Conservation (phyloP, 192 early-diverging fungal genomes). For the Linnemannia exigua region DNA sequence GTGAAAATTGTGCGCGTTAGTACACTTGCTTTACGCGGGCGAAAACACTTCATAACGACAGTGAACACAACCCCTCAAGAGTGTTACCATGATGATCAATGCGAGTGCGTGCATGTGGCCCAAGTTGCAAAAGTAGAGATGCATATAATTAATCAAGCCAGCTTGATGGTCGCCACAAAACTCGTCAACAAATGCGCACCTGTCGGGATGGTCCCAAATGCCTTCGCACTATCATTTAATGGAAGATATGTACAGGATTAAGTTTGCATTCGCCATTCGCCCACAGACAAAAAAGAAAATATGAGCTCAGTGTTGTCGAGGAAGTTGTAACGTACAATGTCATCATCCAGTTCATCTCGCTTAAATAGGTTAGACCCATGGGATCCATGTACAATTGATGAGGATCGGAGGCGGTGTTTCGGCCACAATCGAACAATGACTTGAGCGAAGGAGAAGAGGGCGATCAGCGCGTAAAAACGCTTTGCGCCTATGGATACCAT, state of each 20-base stretch:
- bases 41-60: background rate
- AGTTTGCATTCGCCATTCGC: background rate
- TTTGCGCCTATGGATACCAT: background rate
- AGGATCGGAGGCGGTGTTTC: background rate
- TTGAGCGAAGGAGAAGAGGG: conserved; percentile 26
- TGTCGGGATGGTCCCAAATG: conserved; percentile 61
- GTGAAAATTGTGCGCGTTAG: background rate
- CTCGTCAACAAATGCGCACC: conserved; percentile 70
- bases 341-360: background rate
- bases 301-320: too few relatives aligned
- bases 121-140: conserved; percentile 66
- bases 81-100: conserved; percentile 61
- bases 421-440: conserved; percentile 23
- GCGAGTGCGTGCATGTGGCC: conserved; percentile 42
- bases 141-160: conserved; percentile 71
- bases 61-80: background rate
- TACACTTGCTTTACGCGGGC: background rate
- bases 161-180: conserved; percentile 71
- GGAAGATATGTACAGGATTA: background rate
- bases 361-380: conserved; percentile 4
- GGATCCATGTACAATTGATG: background rate
- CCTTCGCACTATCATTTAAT: conserved; percentile 52
- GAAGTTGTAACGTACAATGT: background rate
- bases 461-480: conserved; percentile 23
- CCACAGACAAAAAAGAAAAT: background rate